Conservation (phyloP, 305 asterid genomes). For the Fraxinus albicans region DNA sequence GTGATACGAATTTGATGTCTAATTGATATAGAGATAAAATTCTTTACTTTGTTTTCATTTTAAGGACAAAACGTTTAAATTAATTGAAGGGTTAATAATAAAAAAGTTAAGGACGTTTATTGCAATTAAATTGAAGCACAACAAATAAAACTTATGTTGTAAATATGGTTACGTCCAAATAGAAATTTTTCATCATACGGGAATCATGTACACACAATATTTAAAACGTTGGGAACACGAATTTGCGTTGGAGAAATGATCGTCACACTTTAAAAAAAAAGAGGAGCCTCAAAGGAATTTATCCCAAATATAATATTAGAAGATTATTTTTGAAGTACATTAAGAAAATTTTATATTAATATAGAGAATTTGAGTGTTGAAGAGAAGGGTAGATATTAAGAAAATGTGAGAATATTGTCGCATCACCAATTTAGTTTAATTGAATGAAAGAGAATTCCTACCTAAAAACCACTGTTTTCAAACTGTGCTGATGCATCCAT, state of each 20-base stretch:
- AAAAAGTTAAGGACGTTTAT: neutral
- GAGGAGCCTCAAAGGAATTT: neutral
- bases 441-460: slow-evolving; percentile 1
- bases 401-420: neutral
- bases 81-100: neutral
- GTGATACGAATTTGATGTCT: neutral
- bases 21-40: too few species aligned
- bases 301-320: too few species aligned
- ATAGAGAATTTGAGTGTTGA: neutral
- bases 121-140: neutral
- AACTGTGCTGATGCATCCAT: neutral
- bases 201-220: too few species aligned
- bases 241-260: neutral
- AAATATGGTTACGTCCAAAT: neutral
- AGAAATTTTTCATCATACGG: neutral
- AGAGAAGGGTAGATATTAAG: neutral
- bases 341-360: neutral
- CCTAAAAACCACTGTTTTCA: neutral
- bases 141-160: neutral
- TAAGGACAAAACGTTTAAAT: neutral
- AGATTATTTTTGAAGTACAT: neutral
- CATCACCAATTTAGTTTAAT: neutral
- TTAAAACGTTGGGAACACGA: neutral
- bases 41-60: too few species aligned
- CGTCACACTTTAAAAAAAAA: neutral